These are phyloP conservation scores for Daldinia vernicosa DNA, from an alignment of 495 filamentous ascomycete species.

Conservation along the genomic window DNA sequence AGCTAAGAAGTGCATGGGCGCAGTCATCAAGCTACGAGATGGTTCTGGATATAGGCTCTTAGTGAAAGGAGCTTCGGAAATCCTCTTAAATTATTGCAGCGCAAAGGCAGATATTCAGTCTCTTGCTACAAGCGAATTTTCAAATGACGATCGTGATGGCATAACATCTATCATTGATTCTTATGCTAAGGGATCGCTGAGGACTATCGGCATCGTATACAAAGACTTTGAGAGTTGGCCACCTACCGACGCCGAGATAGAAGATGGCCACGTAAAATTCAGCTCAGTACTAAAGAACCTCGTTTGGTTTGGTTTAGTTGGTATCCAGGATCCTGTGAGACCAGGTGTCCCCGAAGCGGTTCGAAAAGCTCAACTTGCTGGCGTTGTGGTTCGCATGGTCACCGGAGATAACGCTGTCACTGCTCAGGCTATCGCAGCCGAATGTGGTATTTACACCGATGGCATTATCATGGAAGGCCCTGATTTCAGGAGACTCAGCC, in stretches of 20 bases:
- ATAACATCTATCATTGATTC: constrained; percentile 57
- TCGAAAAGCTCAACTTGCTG: constrained; percentile 75
- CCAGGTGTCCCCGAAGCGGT: constrained; percentile 80
- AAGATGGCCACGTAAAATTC: constrained; percentile 68
- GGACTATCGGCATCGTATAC: constrained; percentile 79
- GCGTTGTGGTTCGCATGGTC: constrained; percentile 89
- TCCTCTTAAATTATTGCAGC: constrained; percentile 68
- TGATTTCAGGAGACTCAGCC: constrained; percentile 74
- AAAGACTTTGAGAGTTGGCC: constrained; percentile 82
- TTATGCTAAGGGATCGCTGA: constrained; percentile 76
- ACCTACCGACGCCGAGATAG: constrained; percentile 66
- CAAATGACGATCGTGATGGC: constrained; percentile 58
- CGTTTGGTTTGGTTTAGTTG: constrained; percentile 73
- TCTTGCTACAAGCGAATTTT: constrained; percentile 34
- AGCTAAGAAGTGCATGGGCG: constrained; percentile 76
- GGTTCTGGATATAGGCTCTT: constrained; percentile 65
- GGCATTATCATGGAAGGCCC: constrained; percentile 87
- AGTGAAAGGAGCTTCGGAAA: constrained; percentile 78
- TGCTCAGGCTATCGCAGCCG: constrained; percentile 83
- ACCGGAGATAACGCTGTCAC: constrained; percentile 89
- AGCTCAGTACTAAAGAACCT: constrained; percentile 74
- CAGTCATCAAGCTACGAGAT: constrained; percentile 61
- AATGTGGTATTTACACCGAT: constrained; percentile 84
- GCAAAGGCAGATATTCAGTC: constrained; percentile 49
- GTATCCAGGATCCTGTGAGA: constrained; percentile 82